Evolutionary conservation across 176 grass and related monocot genomes (phyloP).

Genomic region (Urochloa ruziziensis): DNA sequence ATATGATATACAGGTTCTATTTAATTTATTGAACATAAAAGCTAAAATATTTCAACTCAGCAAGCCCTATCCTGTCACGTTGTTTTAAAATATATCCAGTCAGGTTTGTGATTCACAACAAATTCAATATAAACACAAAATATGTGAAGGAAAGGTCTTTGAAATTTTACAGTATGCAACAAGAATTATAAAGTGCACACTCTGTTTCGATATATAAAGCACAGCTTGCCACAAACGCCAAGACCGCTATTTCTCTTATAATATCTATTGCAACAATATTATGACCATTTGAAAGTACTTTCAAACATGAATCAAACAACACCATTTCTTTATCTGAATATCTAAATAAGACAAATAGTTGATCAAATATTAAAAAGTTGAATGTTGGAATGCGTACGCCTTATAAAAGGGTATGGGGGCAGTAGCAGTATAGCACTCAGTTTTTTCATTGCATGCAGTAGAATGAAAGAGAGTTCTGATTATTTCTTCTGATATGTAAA

Average conservation of each 20-base stretch:
- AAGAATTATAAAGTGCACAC: not conserved
- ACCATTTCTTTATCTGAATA: not conserved
- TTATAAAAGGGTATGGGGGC: not conserved
- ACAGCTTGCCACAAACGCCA: not conserved
- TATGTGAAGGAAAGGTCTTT: not conserved
- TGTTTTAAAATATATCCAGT: slow-evolving; percentile 1
- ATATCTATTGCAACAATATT: not conserved
- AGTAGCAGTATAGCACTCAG: not conserved
- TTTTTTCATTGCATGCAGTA: slow-evolving; percentile 3
- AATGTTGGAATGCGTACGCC: not conserved
- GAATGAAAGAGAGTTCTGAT: not conserved
- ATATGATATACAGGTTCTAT: not conserved
- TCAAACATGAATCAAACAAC: not conserved
- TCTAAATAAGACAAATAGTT: not conserved
- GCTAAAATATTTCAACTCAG: not conserved
- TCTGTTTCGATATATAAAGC: not conserved
- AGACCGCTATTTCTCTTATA: not conserved
- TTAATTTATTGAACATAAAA: slow-evolving; percentile 1
- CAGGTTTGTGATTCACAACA: not conserved
- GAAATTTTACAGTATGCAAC: not conserved
- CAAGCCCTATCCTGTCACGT: not conserved
- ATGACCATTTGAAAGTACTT: not conserved
- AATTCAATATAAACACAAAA: slow-evolving; percentile 5
- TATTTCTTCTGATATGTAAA: not conserved
- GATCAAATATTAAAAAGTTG: not conserved